Evolutionary conservation across 2,329 filamentous ascomycete genomes (phyloP), one percentile per base, ranked within the genome.

Genomic region (Scytalidium lignicola): DNA sequence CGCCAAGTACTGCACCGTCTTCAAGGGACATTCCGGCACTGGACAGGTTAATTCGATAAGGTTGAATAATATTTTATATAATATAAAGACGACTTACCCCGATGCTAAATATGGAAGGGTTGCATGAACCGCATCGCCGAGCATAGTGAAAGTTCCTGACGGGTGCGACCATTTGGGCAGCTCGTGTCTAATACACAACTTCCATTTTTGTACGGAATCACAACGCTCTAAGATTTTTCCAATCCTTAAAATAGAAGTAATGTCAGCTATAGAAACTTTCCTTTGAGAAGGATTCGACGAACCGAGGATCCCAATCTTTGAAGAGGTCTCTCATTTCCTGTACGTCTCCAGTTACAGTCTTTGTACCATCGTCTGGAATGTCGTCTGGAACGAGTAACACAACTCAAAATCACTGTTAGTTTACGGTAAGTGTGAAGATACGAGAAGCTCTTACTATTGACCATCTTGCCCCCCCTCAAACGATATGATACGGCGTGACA

Each of bases 81-180:
- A n/a, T n/a, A n/a, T n/a, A n/a, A n/a, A n/a, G n/a, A n/a, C n/a
- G n/a, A n/a, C n/a, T n/a, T n/a, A n/a, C 26, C 62, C 72, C 8
- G 66, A 71, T 2, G 77, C 76, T 0, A 81, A 67, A 56, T 85
- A 85, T 0, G 81, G 82, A 0, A 85, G 67, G 0, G 79, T 83
- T 0, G 81, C 79, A 53, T 85, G 80, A 2, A 79, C 78, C 1
- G 80, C 76, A 55, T 85, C 81, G 0, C 82, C 82, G 0, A 84
- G 67, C 56, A 84, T 71, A 0, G 76, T 74, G 56, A 80, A 80
- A 0, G 74, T 67, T 0, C 72, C 79, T 0, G 70, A 74, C 0
- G 72, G 64, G 52, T 83, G n/a, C n/a, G n/a, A n/a, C n/a, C n/a
- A n/a, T n/a, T n/a, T n/a, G n/a, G n/a, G n/a, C n/a, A n/a, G n/a